Percentiles rank a stretch among this genome's conserved stretches.
Evolutionary conservation across 1,284 basidiomycete species (phyloP).

Genomic region (Sanghuangporus weigelae): DNA sequence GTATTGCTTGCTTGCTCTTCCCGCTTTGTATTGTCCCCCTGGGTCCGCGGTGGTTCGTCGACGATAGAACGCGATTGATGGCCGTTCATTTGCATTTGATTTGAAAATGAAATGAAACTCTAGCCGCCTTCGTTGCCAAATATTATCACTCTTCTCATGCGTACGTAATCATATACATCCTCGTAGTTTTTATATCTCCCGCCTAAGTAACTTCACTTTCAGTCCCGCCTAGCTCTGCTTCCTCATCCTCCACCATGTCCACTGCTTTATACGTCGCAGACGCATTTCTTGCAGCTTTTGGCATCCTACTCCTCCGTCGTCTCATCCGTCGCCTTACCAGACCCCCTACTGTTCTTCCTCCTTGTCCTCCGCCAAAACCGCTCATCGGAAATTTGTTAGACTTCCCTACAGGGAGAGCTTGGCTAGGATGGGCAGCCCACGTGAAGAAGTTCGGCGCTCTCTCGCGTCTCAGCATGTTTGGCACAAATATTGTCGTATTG

Average conservation of each 20-base stretch:
- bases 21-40: neutral
- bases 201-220: neutral
- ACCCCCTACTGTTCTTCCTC: slow-evolving; percentile 3
- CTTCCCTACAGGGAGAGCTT: slow-evolving; percentile 9
- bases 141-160: neutral
- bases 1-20: neutral
- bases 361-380: slow-evolving; percentile 11
- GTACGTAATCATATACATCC: neutral
- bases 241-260: neutral
- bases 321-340: neutral
- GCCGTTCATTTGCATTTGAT: neutral
- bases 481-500: slow-evolving; percentile 15
- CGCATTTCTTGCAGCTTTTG: slow-evolving; percentile 7
- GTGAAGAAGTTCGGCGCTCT: slow-evolving; percentile 14
- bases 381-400: slow-evolving; percentile 17
- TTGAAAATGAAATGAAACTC: neutral
- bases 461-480: slow-evolving; percentile 10
- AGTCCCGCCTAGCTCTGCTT: neutral
- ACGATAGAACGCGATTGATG: neutral
- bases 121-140: neutral
- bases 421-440: slow-evolving; percentile 13
- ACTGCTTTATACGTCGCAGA: neutral
- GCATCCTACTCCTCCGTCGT: slow-evolving; percentile 2
- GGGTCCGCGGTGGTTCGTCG: neutral
- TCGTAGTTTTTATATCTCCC: neutral